A percentile compares a stretch with the other conserved stretches of the same genome.
These are phyloP conservation scores for Piper betle DNA, from an alignment of 164 flowering plant species.

Conservation along the genomic window DNA sequence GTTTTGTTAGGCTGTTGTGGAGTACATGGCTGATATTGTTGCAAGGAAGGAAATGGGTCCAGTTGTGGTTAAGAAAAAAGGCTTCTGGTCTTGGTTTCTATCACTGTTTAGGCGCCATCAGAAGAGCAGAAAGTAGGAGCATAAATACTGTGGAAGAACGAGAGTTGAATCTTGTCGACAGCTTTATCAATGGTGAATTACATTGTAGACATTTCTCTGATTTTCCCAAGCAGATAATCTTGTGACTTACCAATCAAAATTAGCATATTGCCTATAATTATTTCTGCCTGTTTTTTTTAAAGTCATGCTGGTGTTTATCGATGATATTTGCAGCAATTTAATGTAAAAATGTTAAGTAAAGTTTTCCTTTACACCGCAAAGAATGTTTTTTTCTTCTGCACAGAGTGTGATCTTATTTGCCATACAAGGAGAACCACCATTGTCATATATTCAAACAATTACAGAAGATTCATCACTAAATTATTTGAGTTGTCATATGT, in stretches of 20 bases:
- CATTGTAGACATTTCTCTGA: neutral
- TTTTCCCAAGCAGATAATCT: neutral
- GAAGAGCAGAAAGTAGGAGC: neutral
- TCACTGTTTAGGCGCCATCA: slow-evolving; percentile 9
- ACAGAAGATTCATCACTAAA: no score
- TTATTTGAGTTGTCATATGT: no score
- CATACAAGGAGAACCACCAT: no score
- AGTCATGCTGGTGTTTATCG: no score
- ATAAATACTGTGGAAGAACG: neutral
- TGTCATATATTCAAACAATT: no score
- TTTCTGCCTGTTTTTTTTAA: no score
- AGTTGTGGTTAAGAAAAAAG: slow-evolving; percentile 16
- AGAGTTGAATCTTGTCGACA: neutral
- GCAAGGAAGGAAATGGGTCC: slow-evolving; percentile 8
- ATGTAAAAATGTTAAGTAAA: no score
- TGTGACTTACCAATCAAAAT: neutral
- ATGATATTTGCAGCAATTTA: no score
- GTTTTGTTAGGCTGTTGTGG: slow-evolving; percentile 36
- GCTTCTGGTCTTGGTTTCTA: slow-evolving; percentile 31
- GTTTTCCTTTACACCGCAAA: no score
- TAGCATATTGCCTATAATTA: no score
- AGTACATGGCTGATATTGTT: slow-evolving; percentile 39
- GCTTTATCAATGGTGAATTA: neutral
- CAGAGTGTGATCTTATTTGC: no score
- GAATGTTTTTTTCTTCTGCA: no score